Evolutionary conservation across 2,329 filamentous ascomycete genomes (phyloP).

Genomic region (Fusarium sp.): DNA sequence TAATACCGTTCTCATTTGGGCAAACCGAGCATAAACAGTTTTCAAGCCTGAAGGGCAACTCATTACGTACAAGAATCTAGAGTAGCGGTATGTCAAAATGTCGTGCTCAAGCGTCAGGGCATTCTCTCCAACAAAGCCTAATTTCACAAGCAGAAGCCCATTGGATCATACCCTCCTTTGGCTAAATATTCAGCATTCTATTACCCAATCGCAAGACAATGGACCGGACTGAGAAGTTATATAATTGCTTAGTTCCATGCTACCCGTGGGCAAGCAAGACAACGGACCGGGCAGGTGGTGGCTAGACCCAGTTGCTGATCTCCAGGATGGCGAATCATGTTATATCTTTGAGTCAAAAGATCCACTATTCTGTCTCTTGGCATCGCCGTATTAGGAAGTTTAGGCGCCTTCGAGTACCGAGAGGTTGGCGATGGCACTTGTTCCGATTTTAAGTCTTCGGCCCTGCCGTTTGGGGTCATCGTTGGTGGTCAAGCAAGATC

Average conservation of each 20-base stretch:
- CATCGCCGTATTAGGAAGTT: not conserved
- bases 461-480: constrained; percentile 11
- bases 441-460: constrained; percentile 66
- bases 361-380: not conserved
- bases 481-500: not conserved
- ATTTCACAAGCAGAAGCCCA: not conserved
- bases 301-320: not conserved
- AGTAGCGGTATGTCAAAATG: not conserved
- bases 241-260: not conserved
- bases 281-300: not conserved
- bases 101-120: not conserved
- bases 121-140: not conserved
- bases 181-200: not conserved
- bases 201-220: constrained; percentile 4
- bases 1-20: not conserved
- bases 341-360: no score
- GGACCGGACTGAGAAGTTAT: not conserved
- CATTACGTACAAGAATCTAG: not conserved
- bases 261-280: not conserved
- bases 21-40: not conserved
- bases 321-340: not conserved
- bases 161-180: not conserved
- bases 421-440: not conserved
- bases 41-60: not conserved
- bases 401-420: not conserved